Conservation (phyloP, 164 flowering plant species). For the Nelumbo lutea region DNA sequence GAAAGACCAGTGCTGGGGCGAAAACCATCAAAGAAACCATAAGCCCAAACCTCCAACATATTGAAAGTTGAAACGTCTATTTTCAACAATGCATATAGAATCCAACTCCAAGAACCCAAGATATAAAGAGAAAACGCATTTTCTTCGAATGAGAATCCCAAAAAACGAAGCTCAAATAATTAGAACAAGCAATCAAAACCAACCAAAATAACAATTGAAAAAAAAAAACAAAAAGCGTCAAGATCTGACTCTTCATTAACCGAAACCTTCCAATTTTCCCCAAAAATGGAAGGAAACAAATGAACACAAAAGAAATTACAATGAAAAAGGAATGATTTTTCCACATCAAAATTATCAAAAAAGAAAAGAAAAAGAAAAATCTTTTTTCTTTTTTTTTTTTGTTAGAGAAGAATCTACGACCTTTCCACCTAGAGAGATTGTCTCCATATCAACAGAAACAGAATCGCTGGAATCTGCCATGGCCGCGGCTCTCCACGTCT, state of each 20-base stretch:
- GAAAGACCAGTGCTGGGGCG: not conserved
- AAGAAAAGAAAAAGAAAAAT: not conserved
- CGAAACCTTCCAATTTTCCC: not conserved
- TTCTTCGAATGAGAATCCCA: not conserved
- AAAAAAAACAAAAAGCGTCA: not conserved
- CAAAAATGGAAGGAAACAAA: not conserved
- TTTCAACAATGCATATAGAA: not conserved
- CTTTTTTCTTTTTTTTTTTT: no score
- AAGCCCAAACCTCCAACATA: no score
- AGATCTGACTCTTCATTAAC: not conserved
- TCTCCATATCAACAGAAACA: conserved; percentile 66
- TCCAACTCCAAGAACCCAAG: not conserved
- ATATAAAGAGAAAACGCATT: not conserved
- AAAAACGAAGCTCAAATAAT: not conserved
- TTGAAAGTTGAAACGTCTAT: not conserved
- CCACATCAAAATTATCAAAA: not conserved
- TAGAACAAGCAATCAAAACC: not conserved
- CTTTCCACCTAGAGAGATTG: conserved; percentile 77
- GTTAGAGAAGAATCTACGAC: conserved; percentile 19
- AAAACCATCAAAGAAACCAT: no score
- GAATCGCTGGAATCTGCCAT: conserved; percentile 61
- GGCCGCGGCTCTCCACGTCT: conserved; percentile 28
- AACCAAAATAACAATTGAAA: not conserved
- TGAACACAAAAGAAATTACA: not conserved
- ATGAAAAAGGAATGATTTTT: not conserved